Conservation (phyloP, 306 rosid species). For the Malus fusca region DNA sequence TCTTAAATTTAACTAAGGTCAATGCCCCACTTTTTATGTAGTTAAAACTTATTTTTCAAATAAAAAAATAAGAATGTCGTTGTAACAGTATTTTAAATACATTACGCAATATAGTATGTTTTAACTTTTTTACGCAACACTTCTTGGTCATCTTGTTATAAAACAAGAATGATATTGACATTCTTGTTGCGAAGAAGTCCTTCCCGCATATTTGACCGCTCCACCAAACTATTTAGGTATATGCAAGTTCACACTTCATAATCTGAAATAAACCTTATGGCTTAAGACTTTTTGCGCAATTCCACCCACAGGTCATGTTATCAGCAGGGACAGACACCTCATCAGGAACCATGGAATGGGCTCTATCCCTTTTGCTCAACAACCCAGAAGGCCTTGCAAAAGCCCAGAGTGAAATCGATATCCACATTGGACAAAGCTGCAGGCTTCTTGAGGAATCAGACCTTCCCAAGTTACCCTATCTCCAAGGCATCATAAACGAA, state of each 20-base stretch:
- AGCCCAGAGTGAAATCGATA: conserved; percentile 11
- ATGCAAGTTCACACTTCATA: neutral
- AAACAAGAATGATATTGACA: neutral
- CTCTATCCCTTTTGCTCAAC: conserved; percentile 30
- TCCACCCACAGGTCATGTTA: conserved; percentile 5
- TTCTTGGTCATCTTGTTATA: neutral
- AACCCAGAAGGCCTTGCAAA: conserved; percentile 14
- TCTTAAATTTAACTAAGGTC: no score
- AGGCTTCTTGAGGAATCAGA: conserved; percentile 27
- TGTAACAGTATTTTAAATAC: no score
- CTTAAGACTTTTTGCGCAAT: neutral
- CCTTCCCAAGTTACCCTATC: conserved; percentile 19
- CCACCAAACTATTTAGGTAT: neutral
- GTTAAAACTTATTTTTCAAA: no score
- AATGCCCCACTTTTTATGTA: neutral
- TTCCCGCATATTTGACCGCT: neutral
- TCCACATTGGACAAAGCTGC: neutral
- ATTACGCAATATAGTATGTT: no score
- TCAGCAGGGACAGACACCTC: conserved; percentile 33
- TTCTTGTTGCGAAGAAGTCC: neutral
- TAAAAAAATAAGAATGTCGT: no score
- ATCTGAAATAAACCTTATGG: neutral
- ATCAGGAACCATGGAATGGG: conserved; percentile 31
- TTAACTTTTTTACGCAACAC: no score
- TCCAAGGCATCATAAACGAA: conserved; percentile 20